Base-by-base conservation (phyloP, 2,329 filamentous ascomycete species). In the Ceratocystis destructans region DNA sequence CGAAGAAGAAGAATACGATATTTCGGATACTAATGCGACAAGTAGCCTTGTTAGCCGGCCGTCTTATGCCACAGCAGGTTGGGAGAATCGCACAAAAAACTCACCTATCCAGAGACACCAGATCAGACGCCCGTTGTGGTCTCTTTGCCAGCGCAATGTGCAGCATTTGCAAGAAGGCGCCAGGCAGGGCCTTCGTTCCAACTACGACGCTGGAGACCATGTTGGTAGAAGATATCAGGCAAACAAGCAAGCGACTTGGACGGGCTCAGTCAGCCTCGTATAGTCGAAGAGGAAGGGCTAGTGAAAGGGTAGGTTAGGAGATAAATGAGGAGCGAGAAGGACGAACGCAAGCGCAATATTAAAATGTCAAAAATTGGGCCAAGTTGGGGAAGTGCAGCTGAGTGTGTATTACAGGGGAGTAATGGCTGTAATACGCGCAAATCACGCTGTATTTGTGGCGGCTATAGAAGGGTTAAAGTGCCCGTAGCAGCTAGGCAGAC, bases 1-100 rank as follows among this genome's bases (percentile, higher is more conserved):
- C 75, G 77, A 97, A 96, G 71, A 96, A 83, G 73, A 92, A 81
- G 76, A 97, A 96, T 71, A 97, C 79, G 68, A 96, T 79, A 74
- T 96, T 96, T 65, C 90, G 89, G 69, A 96, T 73, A 68, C 90
- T 93, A 8, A 4, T 3, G n/a, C 31, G 22, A 7, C 15, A 28
- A 7, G 53, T 44, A 33, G 5, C 15, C 15, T 17, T 12, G 64
- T 65, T 61, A 65, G 64, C 15, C 25, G 33, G 25, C 17, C 2
- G 28, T 4, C 44, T 25, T 17, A 25, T 33, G 44, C 28, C 5
- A 33, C 31, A 53, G n/a, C 12, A 62, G 5, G 12, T 17, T n/a
- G n/a, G 17, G 25, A 28, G 37, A 37, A 25, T 15, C 8, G 57
- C 37, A 55, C 31, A 45, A 17, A 22, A 20, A 45, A 65, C 66